Base-by-base conservation (phyloP, 2,329 filamentous ascomycete genomes). In the Penicillium aurantiogriseum region DNA sequence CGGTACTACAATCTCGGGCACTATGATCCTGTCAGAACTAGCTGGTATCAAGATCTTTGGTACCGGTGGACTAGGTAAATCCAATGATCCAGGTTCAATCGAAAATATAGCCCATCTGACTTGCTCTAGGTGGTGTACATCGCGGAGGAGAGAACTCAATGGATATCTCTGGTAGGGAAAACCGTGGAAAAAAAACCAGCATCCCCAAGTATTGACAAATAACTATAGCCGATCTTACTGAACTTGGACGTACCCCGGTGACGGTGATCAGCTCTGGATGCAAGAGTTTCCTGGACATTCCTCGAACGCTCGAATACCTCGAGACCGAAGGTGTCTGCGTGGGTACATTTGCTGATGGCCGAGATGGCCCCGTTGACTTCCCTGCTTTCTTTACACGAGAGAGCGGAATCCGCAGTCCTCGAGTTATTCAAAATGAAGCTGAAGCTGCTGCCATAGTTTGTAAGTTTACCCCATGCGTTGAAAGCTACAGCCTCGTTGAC, bases 251-350 rank as follows among this genome's bases (percentile, higher is more conserved):
- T 57, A 97, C 92, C 8, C 86, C 90, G 11, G 88, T 99, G 51
- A 88, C 92, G 27, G 92, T 99, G 2, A 81, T 99, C 51, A 90
- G 88, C 74, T 91, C 90, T 63, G 94, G 94, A 15, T 95, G 91
- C 78, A 99, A 99, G 78, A 94, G 93, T 61, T 97, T 99, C 74
- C 81, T 99, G 38, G 94, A 99, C 71, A 92, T 97, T 58, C 87
- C 89, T 2, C 83, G 91, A 51, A 99, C 94, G 0, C 81, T 99
- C 5, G 94, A 99, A 77, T 88, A 86, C 66, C 79, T 89, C 4
- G 86, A 89, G 69, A 89, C 86, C 0, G 83, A 88, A 60, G 80
- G 80, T 82, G 92, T 91, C 23, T 83, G 88, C 38, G 92, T 97
- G 1, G 89, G 87, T 4, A 97, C 94, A 2, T 99, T 97, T 77